Percentiles rank a stretch among this genome's conserved stretches.
phyloP scores from a whole-genome alignment of 805 yeast genomes.

The Monosporozyma solicola region DNA sequence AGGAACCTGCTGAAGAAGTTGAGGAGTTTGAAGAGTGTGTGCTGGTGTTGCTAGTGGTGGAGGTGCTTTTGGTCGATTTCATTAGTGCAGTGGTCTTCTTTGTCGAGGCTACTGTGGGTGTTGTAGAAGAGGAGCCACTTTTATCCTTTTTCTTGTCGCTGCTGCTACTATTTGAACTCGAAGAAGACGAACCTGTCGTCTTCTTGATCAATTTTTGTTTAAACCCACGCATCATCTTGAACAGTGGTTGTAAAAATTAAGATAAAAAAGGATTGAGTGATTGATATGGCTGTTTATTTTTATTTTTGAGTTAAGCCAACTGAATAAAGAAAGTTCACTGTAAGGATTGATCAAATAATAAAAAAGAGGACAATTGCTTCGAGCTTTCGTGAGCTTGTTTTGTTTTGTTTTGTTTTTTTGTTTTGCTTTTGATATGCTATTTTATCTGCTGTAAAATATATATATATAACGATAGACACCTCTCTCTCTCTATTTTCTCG shows the following conservation, averaged over 20 bases:
- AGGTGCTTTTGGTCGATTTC: constrained; percentile 2
- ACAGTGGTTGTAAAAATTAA: not conserved
- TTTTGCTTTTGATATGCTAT: too few relatives aligned
- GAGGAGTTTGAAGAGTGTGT: not conserved
- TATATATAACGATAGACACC: too few relatives aligned
- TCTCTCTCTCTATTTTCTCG: too few relatives aligned
- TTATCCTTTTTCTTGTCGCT: constrained; percentile 38
- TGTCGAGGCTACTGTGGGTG: constrained; percentile 4
- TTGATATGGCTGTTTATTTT: not conserved
- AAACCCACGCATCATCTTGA: constrained; percentile 66
- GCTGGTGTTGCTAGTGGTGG: not conserved
- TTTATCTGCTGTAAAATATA: too few relatives aligned
- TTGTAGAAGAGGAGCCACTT: constrained; percentile 18
- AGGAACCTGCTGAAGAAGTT: not conserved
- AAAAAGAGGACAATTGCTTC: too few relatives aligned
- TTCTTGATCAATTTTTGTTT: constrained; percentile 42
- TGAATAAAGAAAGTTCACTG: too few relatives aligned
- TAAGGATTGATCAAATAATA: too few relatives aligned
- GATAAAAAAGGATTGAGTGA: not conserved
- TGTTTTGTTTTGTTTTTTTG: too few relatives aligned
- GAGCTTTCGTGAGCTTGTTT: too few relatives aligned
- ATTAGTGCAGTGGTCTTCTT: constrained; percentile 13
- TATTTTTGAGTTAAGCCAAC: too few relatives aligned
- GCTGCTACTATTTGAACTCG: constrained; percentile 25
- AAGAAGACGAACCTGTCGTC: constrained; percentile 30